Percentiles rank a stretch among this genome's conserved stretches.
phyloP scores from a whole-genome alignment of 192 early-diverging fungal species.

The Coemansia sp. region DNA sequence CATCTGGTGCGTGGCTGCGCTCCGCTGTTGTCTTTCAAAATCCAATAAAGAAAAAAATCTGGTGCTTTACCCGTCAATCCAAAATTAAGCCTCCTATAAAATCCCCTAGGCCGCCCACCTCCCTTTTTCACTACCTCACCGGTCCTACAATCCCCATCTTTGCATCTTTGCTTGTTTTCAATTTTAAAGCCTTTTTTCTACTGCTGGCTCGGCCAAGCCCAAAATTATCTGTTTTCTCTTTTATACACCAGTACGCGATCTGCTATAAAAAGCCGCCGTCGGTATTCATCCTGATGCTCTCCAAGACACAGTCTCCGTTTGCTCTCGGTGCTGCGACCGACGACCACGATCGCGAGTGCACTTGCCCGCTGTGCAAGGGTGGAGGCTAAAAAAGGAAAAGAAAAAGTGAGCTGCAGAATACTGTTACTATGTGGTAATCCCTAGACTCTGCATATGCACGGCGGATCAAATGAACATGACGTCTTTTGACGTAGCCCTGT shows the following conservation, averaged over 20 bases:
- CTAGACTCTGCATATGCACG: not conserved
- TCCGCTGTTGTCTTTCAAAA: not conserved
- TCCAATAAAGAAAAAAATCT: not conserved
- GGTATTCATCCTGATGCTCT: not conserved
- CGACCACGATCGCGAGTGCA: constrained; percentile 12
- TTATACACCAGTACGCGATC: not conserved
- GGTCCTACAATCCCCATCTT: constrained; percentile 1
- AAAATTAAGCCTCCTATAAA: constrained; percentile 4
- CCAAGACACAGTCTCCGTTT: constrained; percentile 4
- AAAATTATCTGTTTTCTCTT: not conserved
- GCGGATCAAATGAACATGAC: not conserved
- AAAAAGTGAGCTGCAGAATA: not conserved
- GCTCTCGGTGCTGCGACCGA: not conserved
- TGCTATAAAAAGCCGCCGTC: constrained; percentile 2
- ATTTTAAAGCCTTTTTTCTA: constrained; percentile 3
- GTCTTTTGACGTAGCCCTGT: not conserved
- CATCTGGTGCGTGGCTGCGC: constrained; percentile 14
- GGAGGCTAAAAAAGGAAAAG: not conserved
- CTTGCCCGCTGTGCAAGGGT: constrained; percentile 10
- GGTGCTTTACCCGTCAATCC: not conserved
- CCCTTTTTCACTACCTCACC: not conserved
- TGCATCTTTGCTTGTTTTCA: not conserved
- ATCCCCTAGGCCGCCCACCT: not conserved
- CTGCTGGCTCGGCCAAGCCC: not conserved
- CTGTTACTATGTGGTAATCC: not conserved